phyloP scores from a whole-genome alignment of 1,284 basidiomycete species.

The Cutaneotrichosporon mucoides region DNA sequence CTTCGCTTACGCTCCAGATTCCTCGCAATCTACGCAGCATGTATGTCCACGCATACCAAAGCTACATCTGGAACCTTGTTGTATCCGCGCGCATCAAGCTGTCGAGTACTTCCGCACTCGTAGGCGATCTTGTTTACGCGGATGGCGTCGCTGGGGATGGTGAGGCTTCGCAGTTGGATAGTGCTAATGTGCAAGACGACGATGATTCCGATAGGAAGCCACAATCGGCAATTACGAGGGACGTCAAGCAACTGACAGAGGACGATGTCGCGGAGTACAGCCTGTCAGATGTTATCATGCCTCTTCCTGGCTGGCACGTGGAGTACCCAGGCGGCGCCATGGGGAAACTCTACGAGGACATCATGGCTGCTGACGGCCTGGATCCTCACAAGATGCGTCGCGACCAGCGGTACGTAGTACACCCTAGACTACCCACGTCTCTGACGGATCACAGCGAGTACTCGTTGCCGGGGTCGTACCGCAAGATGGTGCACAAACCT shows the following conservation, averaged over 20 bases:
- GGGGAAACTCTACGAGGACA: slow-evolving; percentile 74
- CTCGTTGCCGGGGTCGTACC: slow-evolving; percentile 85
- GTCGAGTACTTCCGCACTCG: slow-evolving; percentile 69
- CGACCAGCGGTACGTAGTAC: slow-evolving; percentile 71
- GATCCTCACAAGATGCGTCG: slow-evolving; percentile 81
- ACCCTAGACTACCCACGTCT: no score
- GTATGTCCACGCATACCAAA: slow-evolving; percentile 99
- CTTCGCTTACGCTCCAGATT: slow-evolving; percentile 57
- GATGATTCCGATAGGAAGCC: slow-evolving; percentile 15
- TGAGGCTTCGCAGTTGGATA: slow-evolving; percentile 25
- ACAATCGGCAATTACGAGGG: slow-evolving; percentile 44
- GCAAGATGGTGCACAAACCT: slow-evolving; percentile 82
- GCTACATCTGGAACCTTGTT: slow-evolving; percentile 96
- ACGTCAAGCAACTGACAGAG: slow-evolving; percentile 70
- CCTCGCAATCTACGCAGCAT: slow-evolving; percentile 91
- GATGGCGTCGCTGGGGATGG: slow-evolving; percentile 54
- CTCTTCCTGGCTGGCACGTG: slow-evolving; percentile 87
- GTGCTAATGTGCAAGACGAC: background rate
- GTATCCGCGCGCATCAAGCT: slow-evolving; percentile 86
- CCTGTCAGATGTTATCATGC: slow-evolving; percentile 93
- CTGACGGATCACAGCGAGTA: slow-evolving; percentile 63
- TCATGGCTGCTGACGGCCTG: slow-evolving; percentile 76
- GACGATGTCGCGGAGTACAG: slow-evolving; percentile 72
- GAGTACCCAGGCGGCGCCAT: slow-evolving; percentile 78
- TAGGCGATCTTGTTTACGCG: slow-evolving; percentile 76